These are phyloP conservation scores for Plectranthus barbatus DNA, from an alignment of 257 asterid species.

Conservation along the genomic window DNA sequence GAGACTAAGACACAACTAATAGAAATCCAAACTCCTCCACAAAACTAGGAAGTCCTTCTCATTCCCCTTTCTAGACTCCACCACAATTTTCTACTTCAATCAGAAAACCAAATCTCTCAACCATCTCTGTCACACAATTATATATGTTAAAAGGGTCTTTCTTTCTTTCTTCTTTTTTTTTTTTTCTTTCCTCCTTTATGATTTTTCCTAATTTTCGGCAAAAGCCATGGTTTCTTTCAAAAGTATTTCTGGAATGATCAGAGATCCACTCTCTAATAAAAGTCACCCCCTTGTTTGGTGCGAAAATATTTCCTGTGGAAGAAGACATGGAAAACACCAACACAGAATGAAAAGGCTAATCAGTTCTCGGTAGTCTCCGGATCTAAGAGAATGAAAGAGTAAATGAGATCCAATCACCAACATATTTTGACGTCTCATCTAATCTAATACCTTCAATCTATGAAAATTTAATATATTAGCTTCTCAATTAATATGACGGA, in stretches of 20 bases:
- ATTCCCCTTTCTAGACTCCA: background rate
- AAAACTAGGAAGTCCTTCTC: conserved; percentile 19
- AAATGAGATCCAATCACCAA: background rate
- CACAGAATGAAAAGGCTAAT: conserved; percentile 42
- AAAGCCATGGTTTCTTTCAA: conserved; percentile 17
- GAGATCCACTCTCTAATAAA: conserved; percentile 49
- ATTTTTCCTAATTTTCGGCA: background rate
- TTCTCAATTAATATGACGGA: background rate
- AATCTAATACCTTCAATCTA: background rate
- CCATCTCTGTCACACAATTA: background rate
- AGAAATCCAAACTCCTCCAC: conserved; percentile 1
- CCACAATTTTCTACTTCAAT: background rate
- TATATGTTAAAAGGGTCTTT: background rate
- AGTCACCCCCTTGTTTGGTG: conserved; percentile 68
- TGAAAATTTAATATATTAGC: background rate
- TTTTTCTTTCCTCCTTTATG: background rate
- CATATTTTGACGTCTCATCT: conserved; percentile 1
- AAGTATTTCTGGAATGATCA: conserved; percentile 29
- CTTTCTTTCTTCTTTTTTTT: background rate
- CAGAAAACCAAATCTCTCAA: background rate
- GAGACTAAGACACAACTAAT: background rate
- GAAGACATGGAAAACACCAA: conserved; percentile 43
- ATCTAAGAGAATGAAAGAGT: conserved; percentile 6
- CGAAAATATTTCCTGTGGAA: conserved; percentile 67
- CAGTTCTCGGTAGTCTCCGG: conserved; percentile 53